Evolutionary conservation across 78 protist genomes (phyloP), one percentile per base, ranked within the genome.

Genomic region (Capsaspora owczarzaki): DNA sequence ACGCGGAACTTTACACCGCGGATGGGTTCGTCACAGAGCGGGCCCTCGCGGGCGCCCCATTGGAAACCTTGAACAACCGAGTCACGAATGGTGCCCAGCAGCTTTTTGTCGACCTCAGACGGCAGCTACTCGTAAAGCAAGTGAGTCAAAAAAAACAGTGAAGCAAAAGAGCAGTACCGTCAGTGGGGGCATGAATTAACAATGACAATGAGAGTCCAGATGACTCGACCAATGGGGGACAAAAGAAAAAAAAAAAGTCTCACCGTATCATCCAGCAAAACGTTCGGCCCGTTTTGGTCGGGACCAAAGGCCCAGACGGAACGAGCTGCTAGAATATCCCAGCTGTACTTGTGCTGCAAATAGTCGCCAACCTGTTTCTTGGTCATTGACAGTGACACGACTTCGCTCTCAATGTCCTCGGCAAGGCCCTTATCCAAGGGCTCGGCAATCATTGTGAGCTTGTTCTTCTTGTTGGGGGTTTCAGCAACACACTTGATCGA

Each of bases 251-350:
- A n/a, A n/a, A n/a, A n/a, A n/a, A n/a, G n/a, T n/a, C n/a, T n/a
- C n/a, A n/a, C n/a, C n/a, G n/a, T n/a, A 43, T 14, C 4, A n/a
- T 35, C 3, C 66, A 12, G 33, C 66, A 56, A 16, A 12, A 12
- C 12, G 29, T 25, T 29, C 66, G 33, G 25, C 72, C 76, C 76
- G 44, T 63, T 63, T 19, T 3, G 33, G 35, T 90, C 96, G 2
- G 98, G 97, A 10, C 95, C 97, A 51, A 95, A 95, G 37, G 97
- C 96, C 99, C 99, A 97, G 12, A 97, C 49, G 20, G 92, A 88
- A 53, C 96, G 89, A 20, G 98, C 95, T 0, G 98, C 96, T 0
- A 97, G 82, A 16, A 82, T 66, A 70, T 97, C 99, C 99, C 99
- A 97, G 40, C 82, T 89, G 83, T 95, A 95, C 75, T 88, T 89